Percentiles rank a stretch among this genome's conserved stretches.
Conservation (phyloP, 2,329 filamentous ascomycete genomes). For the Onygenales sp. region DNA sequence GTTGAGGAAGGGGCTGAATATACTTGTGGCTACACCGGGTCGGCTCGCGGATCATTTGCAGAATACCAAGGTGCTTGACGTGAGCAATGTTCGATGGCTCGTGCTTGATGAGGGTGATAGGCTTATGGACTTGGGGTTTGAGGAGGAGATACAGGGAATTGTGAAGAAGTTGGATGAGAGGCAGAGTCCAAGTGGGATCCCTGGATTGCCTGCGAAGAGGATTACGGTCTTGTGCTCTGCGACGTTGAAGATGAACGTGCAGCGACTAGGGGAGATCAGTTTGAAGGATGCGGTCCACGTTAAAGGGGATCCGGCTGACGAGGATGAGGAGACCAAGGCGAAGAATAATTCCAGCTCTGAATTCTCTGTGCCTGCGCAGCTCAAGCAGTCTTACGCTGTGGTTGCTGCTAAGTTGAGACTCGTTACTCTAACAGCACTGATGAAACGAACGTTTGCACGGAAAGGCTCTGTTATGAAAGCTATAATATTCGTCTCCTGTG, state of each 20-base stretch:
- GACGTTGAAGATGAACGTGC: conserved; percentile 96
- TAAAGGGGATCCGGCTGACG: conserved; percentile 53
- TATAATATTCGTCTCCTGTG: conserved; percentile 93
- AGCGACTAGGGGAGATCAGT: conserved; percentile 87
- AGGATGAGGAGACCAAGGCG: conserved; percentile 39
- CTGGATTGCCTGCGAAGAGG: conserved; percentile 59
- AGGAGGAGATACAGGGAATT: conserved; percentile 83
- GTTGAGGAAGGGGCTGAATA: conserved; percentile 87
- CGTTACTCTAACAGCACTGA: conserved; percentile 72
- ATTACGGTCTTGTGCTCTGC: conserved; percentile 90
- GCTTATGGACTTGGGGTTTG: conserved; percentile 97
- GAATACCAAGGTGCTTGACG: conserved; percentile 79
- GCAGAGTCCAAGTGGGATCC: conserved; percentile 52
- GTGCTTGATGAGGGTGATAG: conserved; percentile 93
- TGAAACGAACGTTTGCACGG: conserved; percentile 80
- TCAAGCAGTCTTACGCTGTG: conserved; percentile 85
- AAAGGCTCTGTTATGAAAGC: conserved; percentile 92
- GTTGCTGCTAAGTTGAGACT: conserved; percentile 83
- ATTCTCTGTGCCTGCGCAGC: conserved; percentile 79
- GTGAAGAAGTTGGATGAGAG: conserved; percentile 67
- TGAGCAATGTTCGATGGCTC: conserved; percentile 85
- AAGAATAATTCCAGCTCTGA: conserved; percentile 43
- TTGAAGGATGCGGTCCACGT: conserved; percentile 87
- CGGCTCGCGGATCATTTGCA: conserved; percentile 84
- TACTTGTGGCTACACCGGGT: conserved; percentile 88